Conservation (phyloP, 495 filamentous ascomycete species). For the Clohesyomyces aquaticus region DNA sequence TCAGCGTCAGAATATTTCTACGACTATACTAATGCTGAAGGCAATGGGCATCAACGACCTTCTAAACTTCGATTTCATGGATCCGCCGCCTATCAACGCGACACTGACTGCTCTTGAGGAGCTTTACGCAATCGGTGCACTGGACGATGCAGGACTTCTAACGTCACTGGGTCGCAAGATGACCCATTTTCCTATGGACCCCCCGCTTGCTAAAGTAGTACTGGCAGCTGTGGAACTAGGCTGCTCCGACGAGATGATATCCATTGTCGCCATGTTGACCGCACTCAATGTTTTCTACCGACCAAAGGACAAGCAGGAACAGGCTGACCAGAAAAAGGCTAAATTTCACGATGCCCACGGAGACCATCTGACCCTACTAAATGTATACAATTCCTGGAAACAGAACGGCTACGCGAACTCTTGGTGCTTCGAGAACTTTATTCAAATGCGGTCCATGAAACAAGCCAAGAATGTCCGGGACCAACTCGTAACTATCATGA, state of each 20-base stretch:
- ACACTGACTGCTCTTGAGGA: slow-evolving; percentile 97
- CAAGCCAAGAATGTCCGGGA: slow-evolving; percentile 90
- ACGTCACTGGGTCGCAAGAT: slow-evolving; percentile 93
- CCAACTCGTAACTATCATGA: slow-evolving; percentile 93
- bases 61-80: slow-evolving; percentile 98
- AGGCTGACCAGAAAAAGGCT: slow-evolving; percentile 95
- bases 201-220: slow-evolving; percentile 83
- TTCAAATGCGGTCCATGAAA: slow-evolving; percentile 84
- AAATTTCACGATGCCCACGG: slow-evolving; percentile 96
- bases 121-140: slow-evolving; percentile 84
- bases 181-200: slow-evolving; percentile 97
- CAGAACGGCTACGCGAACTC: slow-evolving; percentile 74
- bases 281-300: slow-evolving; percentile 83
- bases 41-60: slow-evolving; percentile 99
- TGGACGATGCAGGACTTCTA: slow-evolving; percentile 94
- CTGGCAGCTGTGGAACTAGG: slow-evolving; percentile 84
- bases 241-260: slow-evolving; percentile 92
- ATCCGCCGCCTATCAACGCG: slow-evolving; percentile 93
- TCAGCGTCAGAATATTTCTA: slow-evolving; percentile 90
- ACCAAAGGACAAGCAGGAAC: slow-evolving; percentile 93
- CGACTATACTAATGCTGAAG: slow-evolving; percentile 97
- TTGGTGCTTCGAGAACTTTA: slow-evolving; percentile 98
- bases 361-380: slow-evolving; percentile 91
- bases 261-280: slow-evolving; percentile 87
- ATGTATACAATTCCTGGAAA: slow-evolving; percentile 97